Evolutionary conservation across 371 early-diverging fungal genomes (phyloP), one percentile per base, ranked within the genome.

Genomic region (Zancudomyces culisetae): DNA sequence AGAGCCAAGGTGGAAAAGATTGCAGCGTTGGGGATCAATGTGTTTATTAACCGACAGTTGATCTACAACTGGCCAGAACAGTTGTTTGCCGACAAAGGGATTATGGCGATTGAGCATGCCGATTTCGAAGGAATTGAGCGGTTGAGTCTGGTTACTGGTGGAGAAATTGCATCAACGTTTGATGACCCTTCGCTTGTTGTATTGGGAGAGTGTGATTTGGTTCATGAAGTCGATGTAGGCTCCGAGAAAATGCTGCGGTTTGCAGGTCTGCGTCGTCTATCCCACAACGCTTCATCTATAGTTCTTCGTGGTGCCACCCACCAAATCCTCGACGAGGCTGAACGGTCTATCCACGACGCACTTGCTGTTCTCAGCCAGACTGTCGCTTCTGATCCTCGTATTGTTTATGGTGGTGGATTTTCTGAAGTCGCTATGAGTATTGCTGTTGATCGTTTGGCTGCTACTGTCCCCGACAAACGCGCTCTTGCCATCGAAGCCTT

Each of bases 41-140:
- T 98, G 73, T 93, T 88, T 65, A 96, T 99, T 51, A 99, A 99
- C 80, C 87, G 99, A 60, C 99, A 99, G 74, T 76, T 99, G 35
- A 98, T 99, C 59, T 99, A 99, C 77, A 98, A 99, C 83, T 99
- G 90, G 87, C 99, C 99, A 49, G 94, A 95, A 70, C 96, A 97
- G 70, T 76, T 98, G 52, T 86, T 99, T 68, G 95, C 90, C 23
- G 95, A 92, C 60, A 74, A 92, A 47, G 94, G 94, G 26, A 82
- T 98, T 64, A 81, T 86, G 68, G 83, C 91, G 41, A 98, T 99
- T 60, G 99, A 99, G 70, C 96, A 98, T 63, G 99, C 99, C 41
- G 99, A 98, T 62, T 99, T 99, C 64, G 97, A 96, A 61, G 99
- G 99, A 60, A 85, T 99, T 35, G 99, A 99, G 71, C 79, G 98